phyloP scores from a whole-genome alignment of 441 rosid genomes.

The Adansonia gregorii region DNA sequence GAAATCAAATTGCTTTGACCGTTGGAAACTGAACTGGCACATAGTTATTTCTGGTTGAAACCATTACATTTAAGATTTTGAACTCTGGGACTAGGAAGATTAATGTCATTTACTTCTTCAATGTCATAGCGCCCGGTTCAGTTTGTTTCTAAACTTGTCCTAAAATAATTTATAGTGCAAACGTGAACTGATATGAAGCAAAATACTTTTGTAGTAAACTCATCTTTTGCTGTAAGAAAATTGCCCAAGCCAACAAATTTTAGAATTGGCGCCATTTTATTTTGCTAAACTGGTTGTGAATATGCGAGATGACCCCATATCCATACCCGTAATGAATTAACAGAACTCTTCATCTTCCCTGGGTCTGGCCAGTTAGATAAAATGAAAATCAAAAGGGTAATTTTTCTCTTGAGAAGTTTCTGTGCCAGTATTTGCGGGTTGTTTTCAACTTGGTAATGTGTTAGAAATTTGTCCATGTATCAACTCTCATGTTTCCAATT shows the following conservation, averaged over 20 bases:
- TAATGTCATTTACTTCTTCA: not conserved
- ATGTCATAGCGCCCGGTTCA: not conserved
- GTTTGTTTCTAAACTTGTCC: not conserved
- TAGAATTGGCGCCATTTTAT: not conserved
- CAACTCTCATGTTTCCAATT: conserved; percentile 12
- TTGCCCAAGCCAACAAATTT: not conserved
- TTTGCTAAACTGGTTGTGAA: not conserved
- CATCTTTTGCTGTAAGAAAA: not conserved
- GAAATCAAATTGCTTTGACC: not conserved
- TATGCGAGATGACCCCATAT: not conserved
- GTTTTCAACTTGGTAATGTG: not conserved
- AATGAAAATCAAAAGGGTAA: not conserved
- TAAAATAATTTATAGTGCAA: not conserved
- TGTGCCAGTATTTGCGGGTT: conserved; percentile 20
- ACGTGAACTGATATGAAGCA: not conserved
- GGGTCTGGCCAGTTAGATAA: not conserved
- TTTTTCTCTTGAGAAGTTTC: conserved; percentile 17
- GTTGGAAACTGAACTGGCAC: not conserved
- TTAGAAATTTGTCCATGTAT: not conserved
- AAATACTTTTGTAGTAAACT: not conserved
- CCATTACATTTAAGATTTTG: not conserved
- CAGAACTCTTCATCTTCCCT: conserved; percentile 14
- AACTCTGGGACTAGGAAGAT: not conserved
- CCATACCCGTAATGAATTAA: conserved; percentile 9
- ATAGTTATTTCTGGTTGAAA: not conserved